These are phyloP conservation scores for Tephrocybe sp. DNA, from an alignment of 768 basidiomycete genomes.

Conservation along the genomic window DNA sequence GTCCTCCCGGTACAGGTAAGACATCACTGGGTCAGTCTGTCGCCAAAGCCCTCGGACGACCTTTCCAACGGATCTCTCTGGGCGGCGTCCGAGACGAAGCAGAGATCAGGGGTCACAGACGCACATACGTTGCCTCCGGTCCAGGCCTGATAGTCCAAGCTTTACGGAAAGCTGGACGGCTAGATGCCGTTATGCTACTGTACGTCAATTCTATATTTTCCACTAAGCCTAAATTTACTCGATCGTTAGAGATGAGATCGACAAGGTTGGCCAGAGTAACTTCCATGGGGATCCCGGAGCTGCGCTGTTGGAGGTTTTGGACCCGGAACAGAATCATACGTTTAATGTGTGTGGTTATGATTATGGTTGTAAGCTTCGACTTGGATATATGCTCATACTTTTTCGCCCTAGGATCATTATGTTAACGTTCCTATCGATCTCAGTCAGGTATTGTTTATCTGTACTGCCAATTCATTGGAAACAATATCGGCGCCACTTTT, in stretches of 20 bases:
- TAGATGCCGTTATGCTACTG: constrained; percentile 79
- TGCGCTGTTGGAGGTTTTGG: constrained; percentile 87
- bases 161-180: constrained; percentile 75
- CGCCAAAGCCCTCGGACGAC: constrained; percentile 76
- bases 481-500: constrained; percentile 86
- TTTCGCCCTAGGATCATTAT: constrained; percentile 74
- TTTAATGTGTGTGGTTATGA: constrained; percentile 54
- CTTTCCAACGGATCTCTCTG: constrained; percentile 89
- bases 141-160: constrained; percentile 87
- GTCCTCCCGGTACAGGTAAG: constrained; percentile 90
- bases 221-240: not conserved
- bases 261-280: constrained; percentile 84
- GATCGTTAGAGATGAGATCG: constrained; percentile 74
- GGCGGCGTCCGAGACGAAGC: constrained; percentile 95
- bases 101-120: constrained; percentile 46
- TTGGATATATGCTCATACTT: not conserved
- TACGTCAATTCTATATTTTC: constrained; percentile 26
- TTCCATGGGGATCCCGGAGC: constrained; percentile 93
- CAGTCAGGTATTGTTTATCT: constrained; percentile 87
- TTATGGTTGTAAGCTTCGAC: not conserved
- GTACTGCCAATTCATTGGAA: constrained; percentile 87
- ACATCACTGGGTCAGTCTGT: constrained; percentile 90
- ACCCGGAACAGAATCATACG: constrained; percentile 88
- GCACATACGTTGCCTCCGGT: constrained; percentile 91
- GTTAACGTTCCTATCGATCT: constrained; percentile 87